These are phyloP conservation scores for Russula foetens DNA, from an alignment of 768 basidiomycete species.

Conservation along the genomic window DNA sequence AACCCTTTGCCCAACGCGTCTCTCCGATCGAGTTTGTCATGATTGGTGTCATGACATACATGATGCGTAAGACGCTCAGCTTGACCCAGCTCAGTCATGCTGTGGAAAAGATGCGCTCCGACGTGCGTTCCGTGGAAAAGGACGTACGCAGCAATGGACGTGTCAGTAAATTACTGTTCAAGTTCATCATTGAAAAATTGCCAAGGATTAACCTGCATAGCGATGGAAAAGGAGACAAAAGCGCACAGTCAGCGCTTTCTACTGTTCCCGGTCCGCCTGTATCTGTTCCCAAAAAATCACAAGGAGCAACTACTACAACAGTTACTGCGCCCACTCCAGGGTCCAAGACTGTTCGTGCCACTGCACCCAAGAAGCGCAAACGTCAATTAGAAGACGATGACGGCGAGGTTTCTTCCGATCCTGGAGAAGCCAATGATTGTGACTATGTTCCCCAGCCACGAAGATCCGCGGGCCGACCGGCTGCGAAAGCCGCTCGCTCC, in stretches of 20 bases:
- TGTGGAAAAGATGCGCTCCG: constrained; percentile 43
- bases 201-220: constrained; percentile 13
- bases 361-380: constrained; percentile 3
- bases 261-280: not conserved
- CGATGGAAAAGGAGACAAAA: constrained; percentile 20
- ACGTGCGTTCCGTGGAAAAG: constrained; percentile 45
- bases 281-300: not conserved
- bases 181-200: constrained; percentile 37
- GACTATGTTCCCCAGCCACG: not conserved
- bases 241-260: constrained; percentile 9
- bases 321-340: not conserved
- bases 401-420: not conserved
- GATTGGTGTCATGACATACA: constrained; percentile 45
- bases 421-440: not conserved
- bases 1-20: constrained; percentile 34
- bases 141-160: constrained; percentile 61
- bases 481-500: not conserved
- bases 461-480: not conserved
- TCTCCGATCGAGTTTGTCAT: constrained; percentile 64
- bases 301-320: not conserved
- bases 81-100: constrained; percentile 35
- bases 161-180: constrained; percentile 47
- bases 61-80: constrained; percentile 35
- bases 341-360: not conserved
- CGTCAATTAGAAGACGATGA: not conserved